Base-by-base conservation (phyloP, 148 eudicot species). In the Suaeda aralocaspica region DNA sequence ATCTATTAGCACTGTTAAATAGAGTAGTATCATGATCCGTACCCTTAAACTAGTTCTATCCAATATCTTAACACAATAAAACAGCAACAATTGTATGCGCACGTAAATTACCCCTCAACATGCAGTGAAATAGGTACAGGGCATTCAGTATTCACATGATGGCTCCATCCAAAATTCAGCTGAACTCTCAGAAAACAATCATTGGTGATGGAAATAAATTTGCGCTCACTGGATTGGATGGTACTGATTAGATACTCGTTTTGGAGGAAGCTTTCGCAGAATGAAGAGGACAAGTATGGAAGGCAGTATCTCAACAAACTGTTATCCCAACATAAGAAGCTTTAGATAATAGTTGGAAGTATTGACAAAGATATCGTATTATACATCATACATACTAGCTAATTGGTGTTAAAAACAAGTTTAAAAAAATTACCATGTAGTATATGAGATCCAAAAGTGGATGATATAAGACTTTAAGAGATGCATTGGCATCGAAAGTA, bases 381-480 rank as follows among this genome's bases (percentile, higher is more conserved):
- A 26, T 53, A 34, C 5, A 33, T 6, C 6, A 28, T 3, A 6
- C 22, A 10, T 24, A 39, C 18, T 41, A 34, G 16, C 15, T 44
- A 6, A 26, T 12, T 21, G n/a, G n/a, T n/a, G n/a, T n/a, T n/a
- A n/a, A n/a, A n/a, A 5, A 14, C 19, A 3, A 45, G 22, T 31
- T 2, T 11, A 12, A 2, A 18, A 62, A 15, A 15, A n/a, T n/a
- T 71, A 76, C 79, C 83, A 12, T 36, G 71, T 80, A 80, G 71
- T 76, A 80, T 48, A 93, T 82, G 53, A 93, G 76, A 74, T 90
- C 86, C 77, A 93, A 67, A 63, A 93, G 59, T 14, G 98, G 98
- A 83, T 90, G 98, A 83, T 90, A 85, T 82, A 90, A 72, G 28
- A 90, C 91, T 52, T 90, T 83, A 9, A 93, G 92, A 34, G 96